Evolutionary conservation across 768 basidiomycete genomes (phyloP), one percentile per base, ranked within the genome.

Genomic region (Pleurotus tuber-regium): DNA sequence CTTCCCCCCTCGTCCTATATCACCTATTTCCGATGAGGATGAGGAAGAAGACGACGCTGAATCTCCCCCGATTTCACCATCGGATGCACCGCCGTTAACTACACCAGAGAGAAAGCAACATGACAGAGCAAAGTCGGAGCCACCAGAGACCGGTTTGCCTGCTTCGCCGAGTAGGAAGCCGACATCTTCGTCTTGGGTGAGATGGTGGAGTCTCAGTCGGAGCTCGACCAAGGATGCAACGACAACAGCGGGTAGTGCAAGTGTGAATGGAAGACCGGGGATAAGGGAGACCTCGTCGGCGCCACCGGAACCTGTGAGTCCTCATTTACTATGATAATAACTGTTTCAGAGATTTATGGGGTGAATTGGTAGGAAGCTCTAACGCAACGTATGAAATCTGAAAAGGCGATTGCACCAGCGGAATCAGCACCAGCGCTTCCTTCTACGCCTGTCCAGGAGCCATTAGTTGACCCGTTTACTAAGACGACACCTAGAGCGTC

Each of bases 151-250:
- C 11, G 53, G 56, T 2, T 52, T 55, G 49, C 28, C 52, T 12
- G 54, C 61, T 23, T 54, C 59, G 2, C 28, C 53, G 19, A 50
- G 55, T 7, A 54, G 64, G 30, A 74, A 75, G 58, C 77, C 80
- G 3, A 77, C 78, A 0, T 81, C 83, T 11, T 77, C 80, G 1
- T 85, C 84, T n/a, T 92, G 89, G 91, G 80, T 80, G 30, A 78
- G 82, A 31, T 92, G 91, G 92, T 94, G 89, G 90, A 83, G 79
- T 54, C 74, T 87, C 16, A 85, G 81, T 65, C 67, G 74, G 50
- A 70, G 67, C 48, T 72, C 66, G 3, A 62, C 48, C 29, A 38
- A 60, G 55, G 46, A 56, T 57, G 10, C 58, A 60, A 26, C 54
- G 64, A 8, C 63, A 58, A 14, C 33, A n/a, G n/a, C n/a, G n/a